phyloP scores from a whole-genome alignment of 2,329 filamentous ascomycete species.

The Calonectria pseudoturangicola region DNA sequence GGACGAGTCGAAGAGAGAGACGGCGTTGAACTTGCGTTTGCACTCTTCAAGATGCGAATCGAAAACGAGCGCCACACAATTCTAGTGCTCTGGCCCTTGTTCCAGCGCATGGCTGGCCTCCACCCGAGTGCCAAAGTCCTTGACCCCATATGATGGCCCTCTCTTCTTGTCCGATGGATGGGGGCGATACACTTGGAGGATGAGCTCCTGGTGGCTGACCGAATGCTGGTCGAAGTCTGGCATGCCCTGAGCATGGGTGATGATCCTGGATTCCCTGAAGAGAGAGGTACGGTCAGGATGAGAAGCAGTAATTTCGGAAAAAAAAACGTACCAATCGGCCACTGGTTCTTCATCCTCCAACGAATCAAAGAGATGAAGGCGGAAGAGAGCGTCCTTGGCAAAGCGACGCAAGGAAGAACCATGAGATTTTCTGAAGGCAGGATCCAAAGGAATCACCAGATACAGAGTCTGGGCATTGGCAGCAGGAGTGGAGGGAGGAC shows the following conservation, averaged over 20 bases:
- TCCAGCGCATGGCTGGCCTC: neutral
- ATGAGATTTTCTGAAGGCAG: neutral
- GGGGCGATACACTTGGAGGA: conserved; percentile 16
- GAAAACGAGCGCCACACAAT: conserved; percentile 31
- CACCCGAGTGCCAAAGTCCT: conserved; percentile 17
- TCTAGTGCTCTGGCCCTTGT: conserved; percentile 29
- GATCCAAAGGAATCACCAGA: neutral
- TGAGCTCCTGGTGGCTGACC: conserved; percentile 10
- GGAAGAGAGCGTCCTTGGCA: neutral
- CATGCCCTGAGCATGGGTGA: neutral
- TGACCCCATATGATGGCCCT: conserved; percentile 4
- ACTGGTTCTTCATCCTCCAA: neutral
- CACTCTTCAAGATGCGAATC: neutral
- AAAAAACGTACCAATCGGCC: neutral
- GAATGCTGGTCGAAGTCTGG: conserved; percentile 1
- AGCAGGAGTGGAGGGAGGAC: neutral
- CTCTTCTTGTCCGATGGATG: neutral
- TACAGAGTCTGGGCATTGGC: neutral
- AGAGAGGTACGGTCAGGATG: neutral
- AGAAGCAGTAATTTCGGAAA: neutral
- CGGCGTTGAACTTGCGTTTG: neutral
- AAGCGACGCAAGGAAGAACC: conserved; percentile 27
- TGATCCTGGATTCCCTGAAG: neutral
- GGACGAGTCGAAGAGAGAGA: neutral
- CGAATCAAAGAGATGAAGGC: neutral